Evolutionary conservation across 164 flowering plant genomes (phyloP), one percentile per base, ranked within the genome.

Genomic region (Echeveria elegans): DNA sequence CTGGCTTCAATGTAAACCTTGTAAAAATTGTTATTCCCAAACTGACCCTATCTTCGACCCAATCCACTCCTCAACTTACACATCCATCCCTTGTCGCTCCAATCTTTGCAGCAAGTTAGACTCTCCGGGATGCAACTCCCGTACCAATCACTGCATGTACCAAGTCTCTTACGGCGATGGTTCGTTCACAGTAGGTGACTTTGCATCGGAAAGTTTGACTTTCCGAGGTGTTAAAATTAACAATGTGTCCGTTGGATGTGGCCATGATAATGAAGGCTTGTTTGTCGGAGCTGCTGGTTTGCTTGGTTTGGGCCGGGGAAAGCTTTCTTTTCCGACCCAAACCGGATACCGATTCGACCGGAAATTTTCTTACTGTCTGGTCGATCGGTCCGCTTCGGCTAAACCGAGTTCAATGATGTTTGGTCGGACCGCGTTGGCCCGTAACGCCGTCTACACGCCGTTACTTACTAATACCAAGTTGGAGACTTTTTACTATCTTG

Each of bases 101-200:
- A 91, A 86, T 0, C 69, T 87, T 21, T 94, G 99, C 71, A 78
- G 70, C 37, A 69, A 67, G 29, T 84, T 91, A 19, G 93, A 88
- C 50, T 78, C 86, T 6, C 78, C 92, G 0, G 90, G 92, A 1
- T 89, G 99, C 72, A 80, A 73, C 59, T 59, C 50, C 19, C 74
- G 74, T 37, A 36, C n/a, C 29, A 60, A 72, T 32, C 68, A 52
- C 6, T 94, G 99, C 73, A 76, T 83, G 19, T 94, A 94, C 71
- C 87, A 90, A 71, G 97, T 94, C 9, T 81, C 93, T 4, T 91
- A 91, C 76, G 99, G 99, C 0, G 99, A 94, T 68, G 99, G 97
- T 0, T 94, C 97, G 5, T 85, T 85, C 80, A 94, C 99, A 4
- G 65, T 82, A 16, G 99, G 99, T 0, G 96, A 91, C 4, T 88